Evolutionary conservation across 1,284 basidiomycete species (phyloP).

Genomic region (Sporisorium graminicola): DNA sequence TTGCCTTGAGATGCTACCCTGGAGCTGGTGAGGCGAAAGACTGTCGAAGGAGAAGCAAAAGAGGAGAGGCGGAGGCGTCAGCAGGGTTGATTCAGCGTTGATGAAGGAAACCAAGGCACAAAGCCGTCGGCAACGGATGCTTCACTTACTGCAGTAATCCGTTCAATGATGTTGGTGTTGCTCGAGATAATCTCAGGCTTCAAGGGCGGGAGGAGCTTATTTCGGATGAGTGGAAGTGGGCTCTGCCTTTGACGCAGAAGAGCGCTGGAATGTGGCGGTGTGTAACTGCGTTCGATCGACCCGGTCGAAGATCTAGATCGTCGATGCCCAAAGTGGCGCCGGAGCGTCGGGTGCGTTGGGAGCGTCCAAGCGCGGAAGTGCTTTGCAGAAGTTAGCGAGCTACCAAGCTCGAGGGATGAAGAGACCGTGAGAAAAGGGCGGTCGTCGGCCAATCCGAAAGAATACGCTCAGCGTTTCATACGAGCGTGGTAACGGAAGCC

Average conservation of each 20-base stretch:
- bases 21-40: background rate
- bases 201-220: conserved; percentile 2
- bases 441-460: conserved; percentile 9
- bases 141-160: conserved; percentile 12
- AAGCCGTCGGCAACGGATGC: conserved; percentile 5
- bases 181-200: conserved; percentile 19
- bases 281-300: conserved; percentile 7
- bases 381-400: background rate
- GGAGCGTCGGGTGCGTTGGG: conserved; percentile 1
- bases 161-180: conserved; percentile 16
- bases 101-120: background rate
- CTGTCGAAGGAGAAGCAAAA: background rate
- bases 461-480: conserved; percentile 16
- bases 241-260: background rate
- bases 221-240: conserved; percentile 2
- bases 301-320: background rate
- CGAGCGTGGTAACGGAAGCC: conserved; percentile 4
- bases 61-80: conserved; percentile 2
- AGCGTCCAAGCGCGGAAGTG: background rate
- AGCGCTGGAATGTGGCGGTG: background rate
- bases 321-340: background rate
- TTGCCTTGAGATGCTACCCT: background rate
- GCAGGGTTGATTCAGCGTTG: conserved; percentile 2
- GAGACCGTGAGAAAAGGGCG: background rate
- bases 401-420: background rate